Base-by-base conservation (phyloP, 192 early-diverging fungal species). In the Gigaspora rosea region DNA sequence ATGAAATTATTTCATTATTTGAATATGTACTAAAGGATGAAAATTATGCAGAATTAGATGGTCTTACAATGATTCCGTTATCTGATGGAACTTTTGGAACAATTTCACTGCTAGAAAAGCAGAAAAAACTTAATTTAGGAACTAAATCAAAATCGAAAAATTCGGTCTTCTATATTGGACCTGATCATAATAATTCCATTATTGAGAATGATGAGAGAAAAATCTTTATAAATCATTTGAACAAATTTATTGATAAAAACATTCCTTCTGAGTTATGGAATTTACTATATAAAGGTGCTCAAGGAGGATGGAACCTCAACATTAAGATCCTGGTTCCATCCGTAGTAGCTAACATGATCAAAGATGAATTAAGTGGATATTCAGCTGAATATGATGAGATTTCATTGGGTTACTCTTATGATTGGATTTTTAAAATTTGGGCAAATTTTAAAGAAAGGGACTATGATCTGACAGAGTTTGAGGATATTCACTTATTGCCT, bases 371-470 rank as follows among this genome's bases (percentile, higher is more conserved):
- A 18, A 69, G 51, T 2, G 48, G 1, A 27, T 41, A 69, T 49
- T 22, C 9, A 3, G 46, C 0, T 49, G 13, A 50, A 15, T 27
- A 20, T 16, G 48, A 69, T 22, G 67, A 69, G n/a, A 69, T 69
- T 20, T 4, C 18, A 33, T 41, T 50, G 9, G 1, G 4, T 50
- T 9, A 15, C 49, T 10, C 48, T 50, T 20, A 8, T 32, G 48
- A 51, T 27, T 69, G 67, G 67, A 69, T 69, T 69, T 51, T 27
- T 51, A n/a, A 22, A 15, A 18, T 69, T 9, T 69, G 67, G 67
- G 13, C 12, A 13, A 69, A 69, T 32, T 15, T 69, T n/a, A 27
- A 9, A 33, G 33, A 22, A 1, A 69, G 67, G 22, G 15, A 50
- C 12, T 69, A 22, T 18, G 20, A 69, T 13, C 13, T 69, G 2